Evolutionary conservation across 106 monocot genomes (phyloP), one percentile per base, ranked within the genome.

Genomic region (Allium cepa): DNA sequence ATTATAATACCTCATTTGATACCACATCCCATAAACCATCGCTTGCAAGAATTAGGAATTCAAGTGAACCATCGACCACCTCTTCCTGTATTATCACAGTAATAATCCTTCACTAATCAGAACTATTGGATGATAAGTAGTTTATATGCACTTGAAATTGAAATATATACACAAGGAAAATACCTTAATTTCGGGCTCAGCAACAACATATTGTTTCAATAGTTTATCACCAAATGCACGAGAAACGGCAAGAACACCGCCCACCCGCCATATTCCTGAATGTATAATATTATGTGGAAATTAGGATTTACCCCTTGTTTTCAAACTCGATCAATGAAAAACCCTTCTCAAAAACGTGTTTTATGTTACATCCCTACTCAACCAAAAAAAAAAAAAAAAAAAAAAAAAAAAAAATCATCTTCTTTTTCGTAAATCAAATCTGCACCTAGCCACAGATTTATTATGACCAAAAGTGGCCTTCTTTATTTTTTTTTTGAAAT

Each of bases 1-100:
- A 36, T 36, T 49, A 7, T 9, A 12, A 22, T 56, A 69, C 68
- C 88, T 96, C 91, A 69, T 96, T 96, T 6, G 91, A 64, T 16
- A 96, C 91, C 13, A 96, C 96, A 72, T 96, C 96, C 96, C 96
- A 96, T 26, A 96, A 75, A 13, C 96, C 96, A 62, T 96, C 96
- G 18, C 96, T 96, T 2, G 96, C 96, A 59, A 96, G 88, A 72
- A 96, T 96, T 62, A 96, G 91, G 50, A 96, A 96, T 63, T 96
- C 96, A 5, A 96, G 82, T 71, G 96, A 82, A 10, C 86, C 79
- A 76, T 96, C 96, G 17, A 96, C 74, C 55, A 78, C 78, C 60
- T 91, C 88, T 70, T 96, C 96, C 96, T 96, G 71, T 27, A 55
- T 52, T 22, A 22, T 22, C 22, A 36, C 36, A 36, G 36, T 36